phyloP scores from a whole-genome alignment of 1,284 basidiomycete species.

The Hemileia vastatrix region DNA sequence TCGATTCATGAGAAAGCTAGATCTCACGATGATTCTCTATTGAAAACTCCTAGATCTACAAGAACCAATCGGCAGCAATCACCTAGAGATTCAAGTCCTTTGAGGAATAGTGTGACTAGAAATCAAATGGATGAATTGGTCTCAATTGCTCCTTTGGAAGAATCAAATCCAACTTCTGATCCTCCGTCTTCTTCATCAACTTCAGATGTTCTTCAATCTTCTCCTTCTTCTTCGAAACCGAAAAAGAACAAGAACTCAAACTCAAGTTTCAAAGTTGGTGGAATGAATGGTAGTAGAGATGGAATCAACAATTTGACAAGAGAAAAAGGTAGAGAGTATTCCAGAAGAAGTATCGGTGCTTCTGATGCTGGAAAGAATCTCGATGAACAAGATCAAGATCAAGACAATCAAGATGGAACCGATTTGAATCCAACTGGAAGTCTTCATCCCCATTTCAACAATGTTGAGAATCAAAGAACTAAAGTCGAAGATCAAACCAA shows the following conservation, averaged over 20 bases:
- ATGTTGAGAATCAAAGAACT: neutral
- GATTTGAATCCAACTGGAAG: neutral
- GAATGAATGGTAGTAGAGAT: neutral
- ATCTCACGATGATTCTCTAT: neutral
- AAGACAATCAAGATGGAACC: neutral
- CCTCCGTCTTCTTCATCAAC: too few relatives aligned
- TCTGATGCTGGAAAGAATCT: neutral
- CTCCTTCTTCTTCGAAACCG: too few relatives aligned
- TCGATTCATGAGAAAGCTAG: neutral
- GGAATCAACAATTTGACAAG: neutral
- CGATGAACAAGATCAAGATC: neutral
- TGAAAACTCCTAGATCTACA: too few relatives aligned
- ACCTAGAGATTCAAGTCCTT: too few relatives aligned
- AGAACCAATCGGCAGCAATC: too few relatives aligned
- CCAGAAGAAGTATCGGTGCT: neutral
- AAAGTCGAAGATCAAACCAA: too few relatives aligned
- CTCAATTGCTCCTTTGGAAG: too few relatives aligned
- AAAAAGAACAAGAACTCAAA: neutral
- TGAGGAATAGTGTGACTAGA: too few relatives aligned
- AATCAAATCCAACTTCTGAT: too few relatives aligned
- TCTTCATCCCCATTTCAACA: neutral
- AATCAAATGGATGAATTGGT: too few relatives aligned
- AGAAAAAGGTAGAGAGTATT: neutral
- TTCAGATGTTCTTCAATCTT: too few relatives aligned
- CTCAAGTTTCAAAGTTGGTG: neutral